Evolutionary conservation across 2,329 filamentous ascomycete species (phyloP).

Genomic region (Periglandula ipomoeae): DNA sequence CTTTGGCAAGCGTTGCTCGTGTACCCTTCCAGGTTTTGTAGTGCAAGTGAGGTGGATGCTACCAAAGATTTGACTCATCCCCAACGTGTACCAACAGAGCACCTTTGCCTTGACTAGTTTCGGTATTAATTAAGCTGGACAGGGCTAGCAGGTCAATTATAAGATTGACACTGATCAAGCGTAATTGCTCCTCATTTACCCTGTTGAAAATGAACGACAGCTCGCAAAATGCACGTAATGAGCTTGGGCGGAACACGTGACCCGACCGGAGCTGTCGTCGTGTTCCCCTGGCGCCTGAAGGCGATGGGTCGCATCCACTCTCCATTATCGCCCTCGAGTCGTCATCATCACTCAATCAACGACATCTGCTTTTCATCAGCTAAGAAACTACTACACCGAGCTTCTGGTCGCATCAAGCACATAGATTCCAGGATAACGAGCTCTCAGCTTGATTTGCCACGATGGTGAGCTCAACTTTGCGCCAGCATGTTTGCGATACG

Average conservation of each 20-base stretch:
- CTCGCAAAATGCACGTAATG: conserved; percentile 2
- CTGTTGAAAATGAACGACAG: background rate
- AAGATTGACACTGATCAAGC: too few species aligned
- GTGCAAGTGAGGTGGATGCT: too few species aligned
- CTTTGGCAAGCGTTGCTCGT: too few species aligned
- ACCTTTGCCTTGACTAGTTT: too few species aligned
- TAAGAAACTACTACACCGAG: background rate
- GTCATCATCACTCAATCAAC: conserved; percentile 13
- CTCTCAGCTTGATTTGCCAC: conserved; percentile 23
- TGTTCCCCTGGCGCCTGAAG: conserved; percentile 37
- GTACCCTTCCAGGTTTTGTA: too few species aligned
- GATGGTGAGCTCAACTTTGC: conserved; percentile 22
- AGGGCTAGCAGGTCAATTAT: too few species aligned
- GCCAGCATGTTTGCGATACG: background rate
- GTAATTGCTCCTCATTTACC: too few species aligned
- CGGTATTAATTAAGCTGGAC: too few species aligned
- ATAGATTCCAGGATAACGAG: conserved; percentile 7
- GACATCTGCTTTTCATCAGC: conserved; percentile 2
- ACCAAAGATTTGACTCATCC: too few species aligned
- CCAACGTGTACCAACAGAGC: too few species aligned
- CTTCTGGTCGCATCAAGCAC: background rate
- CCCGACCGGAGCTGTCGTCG: conserved; percentile 30
- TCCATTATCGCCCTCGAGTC: conserved; percentile 14
- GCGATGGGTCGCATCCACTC: conserved; percentile 18
- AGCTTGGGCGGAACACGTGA: background rate